These are phyloP conservation scores for Actinidia arguta DNA, from an alignment of 179 eudicot genomes.

Conservation along the genomic window DNA sequence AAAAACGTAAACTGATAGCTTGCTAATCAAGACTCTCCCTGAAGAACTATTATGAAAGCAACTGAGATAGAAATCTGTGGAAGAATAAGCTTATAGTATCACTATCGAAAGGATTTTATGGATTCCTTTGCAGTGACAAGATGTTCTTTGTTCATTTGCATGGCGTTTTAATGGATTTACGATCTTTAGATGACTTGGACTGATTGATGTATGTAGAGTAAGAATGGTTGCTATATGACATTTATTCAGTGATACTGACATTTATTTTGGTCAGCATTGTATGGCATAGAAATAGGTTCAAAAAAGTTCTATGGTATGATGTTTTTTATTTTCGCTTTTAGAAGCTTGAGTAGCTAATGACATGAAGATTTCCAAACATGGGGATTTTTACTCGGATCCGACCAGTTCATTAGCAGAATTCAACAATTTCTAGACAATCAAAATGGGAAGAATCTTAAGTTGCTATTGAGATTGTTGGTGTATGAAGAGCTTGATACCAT, in stretches of 20 bases:
- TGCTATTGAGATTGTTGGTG: neutral
- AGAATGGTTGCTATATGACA: neutral
- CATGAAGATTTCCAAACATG: neutral
- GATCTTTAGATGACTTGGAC: neutral
- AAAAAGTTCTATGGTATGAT: neutral
- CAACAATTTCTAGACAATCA: neutral
- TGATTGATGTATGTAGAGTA: neutral
- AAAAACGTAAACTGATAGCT: neutral
- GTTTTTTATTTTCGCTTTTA: neutral
- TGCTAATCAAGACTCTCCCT: neutral
- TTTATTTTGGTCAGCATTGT: neutral
- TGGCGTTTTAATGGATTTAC: neutral
- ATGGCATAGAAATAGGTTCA: neutral
- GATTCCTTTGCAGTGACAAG: neutral
- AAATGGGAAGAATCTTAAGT: neutral
- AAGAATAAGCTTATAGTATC: neutral
- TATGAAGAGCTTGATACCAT: neutral
- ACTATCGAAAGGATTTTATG: neutral
- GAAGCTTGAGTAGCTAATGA: neutral
- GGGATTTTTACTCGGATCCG: neutral
- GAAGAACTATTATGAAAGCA: neutral
- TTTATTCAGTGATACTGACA: neutral
- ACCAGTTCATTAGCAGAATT: neutral
- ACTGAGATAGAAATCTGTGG: neutral
- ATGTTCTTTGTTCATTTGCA: neutral